phyloP scores from a whole-genome alignment of 768 basidiomycete genomes.

The Tylopilus plumbeoviolaceoides region DNA sequence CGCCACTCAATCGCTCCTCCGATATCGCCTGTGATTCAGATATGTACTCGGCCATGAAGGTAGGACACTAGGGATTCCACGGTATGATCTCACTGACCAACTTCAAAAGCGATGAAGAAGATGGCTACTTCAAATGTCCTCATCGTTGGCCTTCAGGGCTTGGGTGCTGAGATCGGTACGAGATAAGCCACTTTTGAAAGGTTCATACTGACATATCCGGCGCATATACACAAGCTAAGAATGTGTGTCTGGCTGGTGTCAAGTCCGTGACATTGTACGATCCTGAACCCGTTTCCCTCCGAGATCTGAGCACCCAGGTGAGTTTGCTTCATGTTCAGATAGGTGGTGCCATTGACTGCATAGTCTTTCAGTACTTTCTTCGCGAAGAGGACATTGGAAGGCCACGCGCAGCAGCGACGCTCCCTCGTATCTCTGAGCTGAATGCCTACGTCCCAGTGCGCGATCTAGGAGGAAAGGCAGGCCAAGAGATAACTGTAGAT shows the following conservation, averaged over 20 bases:
- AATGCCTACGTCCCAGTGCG: conserved; percentile 96
- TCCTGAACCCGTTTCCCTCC: conserved; percentile 81
- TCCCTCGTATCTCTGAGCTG: conserved; percentile 87
- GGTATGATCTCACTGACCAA: conserved; percentile 16
- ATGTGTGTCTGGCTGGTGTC: conserved; percentile 91
- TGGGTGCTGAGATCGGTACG: conserved; percentile 94
- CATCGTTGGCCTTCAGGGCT: conserved; percentile 85
- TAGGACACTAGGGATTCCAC: conserved; percentile 23
- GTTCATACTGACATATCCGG: conserved; percentile 5
- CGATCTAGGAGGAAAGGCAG: conserved; percentile 71
- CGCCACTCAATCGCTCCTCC: conserved; percentile 11
- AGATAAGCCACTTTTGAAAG: background rate
- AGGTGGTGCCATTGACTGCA: conserved; percentile 2
- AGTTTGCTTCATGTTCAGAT: conserved; percentile 20
- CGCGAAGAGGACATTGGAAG: conserved; percentile 84
- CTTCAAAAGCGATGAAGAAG: conserved; percentile 87
- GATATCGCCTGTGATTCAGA: conserved; percentile 37
- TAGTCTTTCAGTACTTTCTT: conserved; percentile 77
- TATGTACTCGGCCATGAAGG: conserved; percentile 98
- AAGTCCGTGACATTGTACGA: conserved; percentile 96
- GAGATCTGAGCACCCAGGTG: conserved; percentile 92
- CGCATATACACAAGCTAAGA: conserved; percentile 60
- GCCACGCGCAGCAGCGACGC: conserved; percentile 78
- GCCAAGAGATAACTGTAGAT: conserved; percentile 76
- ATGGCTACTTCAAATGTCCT: conserved; percentile 97